Base-by-base conservation (phyloP, 2,329 filamentous ascomycete species). In the Hirsutella rhossiliensis region DNA sequence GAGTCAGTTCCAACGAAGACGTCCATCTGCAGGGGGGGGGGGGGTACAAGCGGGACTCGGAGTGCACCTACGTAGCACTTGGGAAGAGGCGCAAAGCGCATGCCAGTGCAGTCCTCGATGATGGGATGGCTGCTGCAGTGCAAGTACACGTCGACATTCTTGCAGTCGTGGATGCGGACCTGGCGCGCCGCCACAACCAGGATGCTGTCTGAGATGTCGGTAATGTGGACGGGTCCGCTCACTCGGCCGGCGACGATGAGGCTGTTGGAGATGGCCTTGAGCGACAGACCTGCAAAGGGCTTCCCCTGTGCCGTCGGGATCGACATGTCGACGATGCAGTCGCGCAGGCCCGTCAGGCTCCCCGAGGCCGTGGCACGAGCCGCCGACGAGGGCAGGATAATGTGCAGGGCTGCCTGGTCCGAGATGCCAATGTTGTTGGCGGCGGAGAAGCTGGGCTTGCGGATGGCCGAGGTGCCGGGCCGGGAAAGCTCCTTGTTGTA, bases 131-230 rank as follows among this genome's bases (percentile, higher is more conserved):
- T 92, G 1, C 72, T 70, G 57, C 85, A 89, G 51, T 82, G 76
- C 46, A 98, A 69, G 59, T 97, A 97, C 11, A 98, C 73, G 51
- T 87, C 79, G 31, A 94, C 84, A 48, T 88, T 76, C 38, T 68
- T 71, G 57, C 87, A 94, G 51, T 90, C 84, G 60, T 98, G 92
- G 68, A 98, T 90, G 19, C 92, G 78, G 55, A 95, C 87, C 62
- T 98, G 92, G n/a, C 84, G 75, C 43, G 86, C 84, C 7, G 78
- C 73, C 3, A 95, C 79, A 0, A 96, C 78, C 13, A 94, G 62
- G n/a, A 87, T 75, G 49, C 81, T 85, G 54, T 87, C 70, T 42
- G 71, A 67, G 1, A 95, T 67, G 1, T 72, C 75, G 0, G 90
- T 97, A 42, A 97, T 76, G 58, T 97, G 90, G 9, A 83, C 80